Evolutionary conservation across 768 basidiomycete species (phyloP).

Genomic region (Mycena amicta): DNA sequence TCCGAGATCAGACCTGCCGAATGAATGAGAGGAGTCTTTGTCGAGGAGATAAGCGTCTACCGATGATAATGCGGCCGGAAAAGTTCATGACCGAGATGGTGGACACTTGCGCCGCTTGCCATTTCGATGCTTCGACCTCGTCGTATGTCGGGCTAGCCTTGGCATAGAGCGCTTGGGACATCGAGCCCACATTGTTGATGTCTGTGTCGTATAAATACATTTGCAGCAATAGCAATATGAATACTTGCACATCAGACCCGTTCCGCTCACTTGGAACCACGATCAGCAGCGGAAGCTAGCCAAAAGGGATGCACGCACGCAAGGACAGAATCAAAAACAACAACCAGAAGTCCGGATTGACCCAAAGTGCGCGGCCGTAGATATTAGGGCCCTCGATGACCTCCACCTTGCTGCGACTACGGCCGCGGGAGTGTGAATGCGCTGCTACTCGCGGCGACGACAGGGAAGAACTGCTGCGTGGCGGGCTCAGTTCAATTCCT

Average conservation of each 20-base stretch:
- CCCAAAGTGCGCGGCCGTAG: slow-evolving; percentile 55
- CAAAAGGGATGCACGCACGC: slow-evolving; percentile 42
- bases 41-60: too few relatives aligned
- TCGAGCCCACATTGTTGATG: slow-evolving; percentile 81
- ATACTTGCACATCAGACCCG: slow-evolving; percentile 73
- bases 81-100: slow-evolving; percentile 82
- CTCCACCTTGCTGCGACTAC: slow-evolving; percentile 35
- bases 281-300: too few relatives aligned
- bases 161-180: slow-evolving; percentile 69
- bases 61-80: slow-evolving; percentile 73
- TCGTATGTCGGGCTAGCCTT: slow-evolving; percentile 65
- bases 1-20: slow-evolving; percentile 78
- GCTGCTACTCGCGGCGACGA: neutral
- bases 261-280: slow-evolving; percentile 73
- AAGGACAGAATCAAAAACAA: slow-evolving; percentile 54
- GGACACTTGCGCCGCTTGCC: slow-evolving; percentile 87
- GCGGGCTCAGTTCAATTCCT: slow-evolving; percentile 24
- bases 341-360: slow-evolving; percentile 35
- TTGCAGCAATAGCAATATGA: too few relatives aligned
- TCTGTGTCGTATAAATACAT: too few relatives aligned
- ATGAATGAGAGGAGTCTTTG: too few relatives aligned
- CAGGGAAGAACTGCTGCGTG: slow-evolving; percentile 4
- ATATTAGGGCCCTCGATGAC: slow-evolving; percentile 46
- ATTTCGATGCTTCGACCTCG: slow-evolving; percentile 63
- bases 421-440: slow-evolving; percentile 12